A percentile compares a stretch with the other conserved stretches of the same genome.
phyloP scores from a whole-genome alignment of 1,284 basidiomycete species.

The Tetrapyrgos nigripes region DNA sequence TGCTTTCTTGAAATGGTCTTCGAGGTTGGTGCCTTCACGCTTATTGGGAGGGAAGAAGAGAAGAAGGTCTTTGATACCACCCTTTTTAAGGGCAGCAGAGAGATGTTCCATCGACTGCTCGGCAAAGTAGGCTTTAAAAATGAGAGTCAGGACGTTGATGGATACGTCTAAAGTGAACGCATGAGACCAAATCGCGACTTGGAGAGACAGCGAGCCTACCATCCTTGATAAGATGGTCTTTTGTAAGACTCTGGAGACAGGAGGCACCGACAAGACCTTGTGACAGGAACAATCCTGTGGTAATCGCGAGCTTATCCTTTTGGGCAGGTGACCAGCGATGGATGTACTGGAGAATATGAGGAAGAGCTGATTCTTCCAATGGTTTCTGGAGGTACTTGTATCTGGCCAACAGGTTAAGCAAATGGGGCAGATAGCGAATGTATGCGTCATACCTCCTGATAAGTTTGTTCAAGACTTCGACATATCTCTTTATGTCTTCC shows the following conservation, averaged over 20 bases:
- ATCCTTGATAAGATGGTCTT: constrained; percentile 96
- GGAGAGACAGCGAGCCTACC: constrained; percentile 51
- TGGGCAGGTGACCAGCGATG: constrained; percentile 81
- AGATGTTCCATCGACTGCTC: constrained; percentile 90
- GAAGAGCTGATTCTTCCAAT: constrained; percentile 86
- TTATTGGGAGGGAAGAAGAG: constrained; percentile 88
- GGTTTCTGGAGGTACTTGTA: constrained; percentile 99
- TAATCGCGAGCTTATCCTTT: constrained; percentile 84
- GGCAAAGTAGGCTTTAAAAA: constrained; percentile 83
- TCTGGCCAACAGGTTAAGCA: constrained; percentile 45
- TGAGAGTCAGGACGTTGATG: constrained; percentile 76
- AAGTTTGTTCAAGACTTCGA: constrained; percentile 94
- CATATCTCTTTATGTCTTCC: constrained; percentile 89
- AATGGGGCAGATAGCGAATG: constrained; percentile 1
- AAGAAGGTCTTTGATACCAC: constrained; percentile 86
- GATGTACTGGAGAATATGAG: constrained; percentile 88
- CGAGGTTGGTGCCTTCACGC: constrained; percentile 75
- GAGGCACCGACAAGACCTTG: constrained; percentile 81
- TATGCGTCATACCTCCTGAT: constrained; percentile 76
- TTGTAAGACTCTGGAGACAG: constrained; percentile 84
- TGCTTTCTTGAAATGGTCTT: constrained; percentile 86
- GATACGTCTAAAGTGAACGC: constrained; percentile 65
- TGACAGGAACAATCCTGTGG: constrained; percentile 83
- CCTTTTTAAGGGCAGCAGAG: constrained; percentile 76
- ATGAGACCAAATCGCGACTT: constrained; percentile 5